Evolutionary conservation across 768 basidiomycete genomes (phyloP).

Genomic region (Suillus hirtellus): DNA sequence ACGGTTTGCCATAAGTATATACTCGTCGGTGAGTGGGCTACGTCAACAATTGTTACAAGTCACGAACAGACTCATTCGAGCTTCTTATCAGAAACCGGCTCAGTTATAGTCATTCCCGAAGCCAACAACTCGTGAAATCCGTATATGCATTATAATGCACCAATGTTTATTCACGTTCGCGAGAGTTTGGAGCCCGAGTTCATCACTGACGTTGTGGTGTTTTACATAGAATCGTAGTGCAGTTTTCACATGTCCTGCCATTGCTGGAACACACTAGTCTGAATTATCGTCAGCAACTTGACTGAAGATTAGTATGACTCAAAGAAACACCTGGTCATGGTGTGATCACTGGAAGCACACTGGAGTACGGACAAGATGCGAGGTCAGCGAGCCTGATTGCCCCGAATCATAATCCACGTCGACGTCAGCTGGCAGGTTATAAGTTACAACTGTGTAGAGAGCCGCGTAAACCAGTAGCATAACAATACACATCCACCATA

Average conservation of each 20-base stretch:
- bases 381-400: neutral
- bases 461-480: neutral
- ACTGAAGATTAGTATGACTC: too few relatives aligned
- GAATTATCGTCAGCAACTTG: neutral
- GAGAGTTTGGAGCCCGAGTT: neutral
- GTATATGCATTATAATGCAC: neutral
- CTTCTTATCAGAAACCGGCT: neutral
- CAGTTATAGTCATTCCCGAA: neutral
- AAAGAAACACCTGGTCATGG: too few relatives aligned
- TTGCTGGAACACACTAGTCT: neutral
- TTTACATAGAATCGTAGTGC: neutral
- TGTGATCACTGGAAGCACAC: neutral
- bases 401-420: neutral
- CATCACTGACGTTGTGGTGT: neutral
- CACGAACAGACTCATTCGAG: neutral
- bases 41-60: neutral
- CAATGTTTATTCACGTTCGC: neutral
- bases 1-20: constrained; percentile 48
- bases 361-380: neutral
- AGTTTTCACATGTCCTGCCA: neutral
- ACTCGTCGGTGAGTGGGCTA: neutral
- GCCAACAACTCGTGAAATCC: neutral
- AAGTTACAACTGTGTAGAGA: neutral
- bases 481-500: neutral
- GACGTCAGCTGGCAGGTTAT: neutral